These are phyloP conservation scores for Piromyces sp. DNA, from an alignment of 192 early-diverging fungal genomes.

Conservation along the genomic window DNA sequence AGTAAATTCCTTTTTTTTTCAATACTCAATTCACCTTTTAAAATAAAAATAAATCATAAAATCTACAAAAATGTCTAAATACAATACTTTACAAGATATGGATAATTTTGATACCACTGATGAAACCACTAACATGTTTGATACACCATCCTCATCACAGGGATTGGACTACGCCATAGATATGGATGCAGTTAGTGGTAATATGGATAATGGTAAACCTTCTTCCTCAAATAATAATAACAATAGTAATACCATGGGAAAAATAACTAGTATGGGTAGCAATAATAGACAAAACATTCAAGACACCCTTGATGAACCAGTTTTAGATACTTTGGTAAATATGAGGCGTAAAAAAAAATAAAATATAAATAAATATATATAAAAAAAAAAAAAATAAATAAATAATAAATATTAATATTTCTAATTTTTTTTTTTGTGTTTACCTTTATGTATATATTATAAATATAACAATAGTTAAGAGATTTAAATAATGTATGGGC, in stretches of 20 bases:
- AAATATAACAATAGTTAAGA: not conserved
- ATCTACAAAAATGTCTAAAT: not conserved
- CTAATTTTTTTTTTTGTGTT: too few species aligned
- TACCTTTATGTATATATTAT: too few species aligned
- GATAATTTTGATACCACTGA: not conserved
- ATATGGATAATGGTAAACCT: not conserved
- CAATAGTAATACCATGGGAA: not conserved
- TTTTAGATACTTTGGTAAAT: slow-evolving; percentile 72
- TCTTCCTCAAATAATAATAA: not conserved
- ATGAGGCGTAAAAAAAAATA: too few species aligned
- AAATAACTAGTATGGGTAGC: not conserved
- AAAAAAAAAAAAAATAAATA: too few species aligned
- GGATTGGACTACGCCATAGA: not conserved
- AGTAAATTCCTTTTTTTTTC: too few species aligned
- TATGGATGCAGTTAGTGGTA: not conserved
- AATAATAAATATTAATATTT: too few species aligned
- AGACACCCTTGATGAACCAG: slow-evolving; percentile 88
- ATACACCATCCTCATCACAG: not conserved
- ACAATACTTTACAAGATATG: not conserved
- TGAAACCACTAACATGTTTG: not conserved
- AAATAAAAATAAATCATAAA: not conserved
- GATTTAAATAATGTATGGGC: slow-evolving; percentile 33
- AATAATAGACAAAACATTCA: not conserved
- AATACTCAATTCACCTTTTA: too few species aligned
- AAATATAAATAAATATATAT: too few species aligned